These are phyloP conservation scores for Parascedosporium putredinis DNA, from an alignment of 2,329 filamentous ascomycete genomes.

Conservation along the genomic window DNA sequence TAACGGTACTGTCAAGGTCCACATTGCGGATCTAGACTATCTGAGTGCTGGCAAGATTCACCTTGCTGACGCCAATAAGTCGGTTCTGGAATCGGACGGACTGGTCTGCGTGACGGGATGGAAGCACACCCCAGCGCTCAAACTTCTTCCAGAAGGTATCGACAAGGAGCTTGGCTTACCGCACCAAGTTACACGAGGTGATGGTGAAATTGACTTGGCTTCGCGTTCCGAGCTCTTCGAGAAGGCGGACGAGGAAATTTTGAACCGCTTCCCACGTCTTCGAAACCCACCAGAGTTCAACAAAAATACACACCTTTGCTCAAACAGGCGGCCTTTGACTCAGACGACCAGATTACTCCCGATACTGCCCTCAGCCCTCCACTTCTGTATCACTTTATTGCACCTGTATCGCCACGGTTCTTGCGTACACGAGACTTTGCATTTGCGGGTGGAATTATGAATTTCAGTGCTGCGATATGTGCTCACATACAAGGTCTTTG, in stretches of 20 bases:
- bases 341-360: slow-evolving; percentile 18
- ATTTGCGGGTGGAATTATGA: slow-evolving; percentile 33
- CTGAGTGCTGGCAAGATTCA: slow-evolving; percentile 36
- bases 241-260: slow-evolving; percentile 41
- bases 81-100: slow-evolving; percentile 34
- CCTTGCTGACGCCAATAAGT: slow-evolving; percentile 33
- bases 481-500: slow-evolving; percentile 46
- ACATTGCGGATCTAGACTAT: slow-evolving; percentile 39
- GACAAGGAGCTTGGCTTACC: slow-evolving; percentile 39
- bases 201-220: slow-evolving; percentile 20
- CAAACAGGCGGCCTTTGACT: slow-evolving; percentile 23
- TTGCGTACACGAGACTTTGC: slow-evolving; percentile 26
- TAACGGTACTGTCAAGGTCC: slow-evolving; percentile 38
- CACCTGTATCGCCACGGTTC: slow-evolving; percentile 28
- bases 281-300: slow-evolving; percentile 39
- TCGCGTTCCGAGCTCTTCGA: slow-evolving; percentile 25
- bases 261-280: slow-evolving; percentile 41
- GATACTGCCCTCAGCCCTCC: slow-evolving; percentile 18
- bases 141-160: slow-evolving; percentile 38
- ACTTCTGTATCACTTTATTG: slow-evolving; percentile 35
- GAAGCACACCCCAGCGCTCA: slow-evolving; percentile 41
- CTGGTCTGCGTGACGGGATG: slow-evolving; percentile 50
- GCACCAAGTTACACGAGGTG: slow-evolving; percentile 18
- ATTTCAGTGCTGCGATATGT: slow-evolving; percentile 30
- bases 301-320: slow-evolving; percentile 32